These are phyloP conservation scores for Avena eriantha DNA, from an alignment of 176 grass and related monocot species.

Conservation along the genomic window DNA sequence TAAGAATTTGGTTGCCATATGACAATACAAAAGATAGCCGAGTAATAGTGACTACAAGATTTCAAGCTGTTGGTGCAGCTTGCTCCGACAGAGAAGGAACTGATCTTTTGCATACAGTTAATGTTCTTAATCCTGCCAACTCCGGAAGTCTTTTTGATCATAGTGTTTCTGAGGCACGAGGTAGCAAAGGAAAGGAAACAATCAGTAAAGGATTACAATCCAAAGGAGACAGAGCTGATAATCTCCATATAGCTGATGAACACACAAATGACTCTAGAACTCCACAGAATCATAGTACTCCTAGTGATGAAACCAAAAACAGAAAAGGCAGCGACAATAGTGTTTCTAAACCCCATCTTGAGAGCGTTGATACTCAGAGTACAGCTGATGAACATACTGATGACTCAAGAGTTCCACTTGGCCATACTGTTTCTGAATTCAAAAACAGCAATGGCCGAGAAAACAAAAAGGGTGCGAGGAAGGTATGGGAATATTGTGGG, in stretches of 20 bases:
- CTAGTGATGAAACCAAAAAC: too few relatives aligned
- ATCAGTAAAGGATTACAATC: too few relatives aligned
- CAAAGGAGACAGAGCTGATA: too few relatives aligned
- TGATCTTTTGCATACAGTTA: not conserved
- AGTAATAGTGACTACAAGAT: conserved; percentile 12
- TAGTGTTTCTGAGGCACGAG: not conserved
- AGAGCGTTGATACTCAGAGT: too few relatives aligned
- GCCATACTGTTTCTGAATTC: too few relatives aligned
- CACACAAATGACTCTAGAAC: too few relatives aligned
- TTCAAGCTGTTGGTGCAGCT: not conserved
- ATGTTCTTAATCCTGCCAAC: not conserved
- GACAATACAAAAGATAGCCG: not conserved
- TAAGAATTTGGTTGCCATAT: not conserved
- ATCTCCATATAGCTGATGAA: too few relatives aligned
- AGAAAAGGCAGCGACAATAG: too few relatives aligned
- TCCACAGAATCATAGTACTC: too few relatives aligned
- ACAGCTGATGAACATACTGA: too few relatives aligned
- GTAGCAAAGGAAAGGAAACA: not conserved
- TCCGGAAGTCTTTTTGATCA: not conserved
- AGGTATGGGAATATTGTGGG: not conserved
- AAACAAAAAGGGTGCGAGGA: not conserved
- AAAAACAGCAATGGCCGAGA: too few relatives aligned
- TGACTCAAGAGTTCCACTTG: too few relatives aligned
- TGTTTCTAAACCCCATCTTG: not conserved
- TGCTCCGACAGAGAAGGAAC: not conserved